phyloP scores from a whole-genome alignment of 257 asterid species.

The Ocimum tenuiflorum region DNA sequence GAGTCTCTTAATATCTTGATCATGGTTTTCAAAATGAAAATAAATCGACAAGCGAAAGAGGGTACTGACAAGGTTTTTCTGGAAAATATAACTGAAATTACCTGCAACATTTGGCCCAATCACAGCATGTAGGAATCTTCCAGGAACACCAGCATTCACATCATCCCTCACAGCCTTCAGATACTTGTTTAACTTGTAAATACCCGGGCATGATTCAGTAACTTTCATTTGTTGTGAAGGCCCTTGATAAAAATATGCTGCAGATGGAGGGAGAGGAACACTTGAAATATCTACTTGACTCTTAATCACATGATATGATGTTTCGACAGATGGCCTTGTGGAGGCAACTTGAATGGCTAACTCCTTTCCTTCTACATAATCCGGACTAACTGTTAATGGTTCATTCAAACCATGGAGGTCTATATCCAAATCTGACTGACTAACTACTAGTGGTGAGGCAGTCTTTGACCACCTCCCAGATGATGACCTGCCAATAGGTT shows the following conservation, averaged over 20 bases:
- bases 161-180: conserved; percentile 52
- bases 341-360: conserved; percentile 11
- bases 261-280: conserved; percentile 68
- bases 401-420: conserved; percentile 23
- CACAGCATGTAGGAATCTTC: conserved; percentile 69
- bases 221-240: conserved; percentile 46
- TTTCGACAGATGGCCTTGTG: conserved; percentile 21
- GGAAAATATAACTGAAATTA: conserved; percentile 25
- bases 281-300: conserved; percentile 27
- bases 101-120: conserved; percentile 60
- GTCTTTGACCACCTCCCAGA: conserved; percentile 60
- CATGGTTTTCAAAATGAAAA: neutral
- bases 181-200: conserved; percentile 48
- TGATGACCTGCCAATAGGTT: conserved; percentile 45
- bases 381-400: conserved; percentile 21
- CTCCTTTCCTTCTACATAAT: conserved; percentile 26
- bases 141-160: conserved; percentile 65
- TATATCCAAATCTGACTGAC: conserved; percentile 26
- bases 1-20: neutral
- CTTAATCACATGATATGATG: conserved; percentile 36
- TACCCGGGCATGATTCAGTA: conserved; percentile 48
- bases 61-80: neutral
- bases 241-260: conserved; percentile 59
- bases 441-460: conserved; percentile 33
- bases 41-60: neutral